phyloP scores from a whole-genome alignment of 2,329 filamentous ascomycete genomes.

The Atkinsonella texensis region DNA sequence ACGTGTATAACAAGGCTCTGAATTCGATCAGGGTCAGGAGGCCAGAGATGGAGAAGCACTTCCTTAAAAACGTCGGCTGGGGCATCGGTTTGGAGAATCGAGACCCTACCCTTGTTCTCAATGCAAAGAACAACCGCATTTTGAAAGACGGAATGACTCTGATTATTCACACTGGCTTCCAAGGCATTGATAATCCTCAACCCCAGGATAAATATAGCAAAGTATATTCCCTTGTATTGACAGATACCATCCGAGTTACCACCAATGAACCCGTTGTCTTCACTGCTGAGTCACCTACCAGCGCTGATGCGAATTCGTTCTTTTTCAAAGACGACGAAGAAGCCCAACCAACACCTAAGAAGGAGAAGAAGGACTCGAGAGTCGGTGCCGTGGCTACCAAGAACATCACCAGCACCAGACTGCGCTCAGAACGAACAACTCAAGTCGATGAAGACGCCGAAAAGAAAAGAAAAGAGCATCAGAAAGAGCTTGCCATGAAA shows the following conservation, averaged over 20 bases:
- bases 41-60: constrained; percentile 89
- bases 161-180: constrained; percentile 78
- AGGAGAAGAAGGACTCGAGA: constrained; percentile 72
- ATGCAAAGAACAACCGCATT: constrained; percentile 69
- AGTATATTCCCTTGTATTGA: constrained; percentile 78
- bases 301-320: constrained; percentile 90
- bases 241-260: constrained; percentile 85
- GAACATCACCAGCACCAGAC: constrained; percentile 88
- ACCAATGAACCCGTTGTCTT: constrained; percentile 72
- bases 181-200: constrained; percentile 75
- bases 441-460: constrained; percentile 86
- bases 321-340: constrained; percentile 98
- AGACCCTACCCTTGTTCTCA: constrained; percentile 73
- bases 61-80: constrained; percentile 82
- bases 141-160: constrained; percentile 97
- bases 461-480: constrained; percentile 75
- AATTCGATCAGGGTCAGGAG: constrained; percentile 76
- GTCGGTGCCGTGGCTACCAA: constrained; percentile 83
- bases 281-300: constrained; percentile 82
- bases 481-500: constrained; percentile 75
- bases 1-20: constrained; percentile 83
- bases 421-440: constrained; percentile 80
- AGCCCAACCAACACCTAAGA: constrained; percentile 74
- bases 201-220: constrained; percentile 85
- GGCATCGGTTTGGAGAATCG: constrained; percentile 88